Base-by-base conservation (phyloP, 257 asterid genomes). In the Capsicum baccatum region DNA sequence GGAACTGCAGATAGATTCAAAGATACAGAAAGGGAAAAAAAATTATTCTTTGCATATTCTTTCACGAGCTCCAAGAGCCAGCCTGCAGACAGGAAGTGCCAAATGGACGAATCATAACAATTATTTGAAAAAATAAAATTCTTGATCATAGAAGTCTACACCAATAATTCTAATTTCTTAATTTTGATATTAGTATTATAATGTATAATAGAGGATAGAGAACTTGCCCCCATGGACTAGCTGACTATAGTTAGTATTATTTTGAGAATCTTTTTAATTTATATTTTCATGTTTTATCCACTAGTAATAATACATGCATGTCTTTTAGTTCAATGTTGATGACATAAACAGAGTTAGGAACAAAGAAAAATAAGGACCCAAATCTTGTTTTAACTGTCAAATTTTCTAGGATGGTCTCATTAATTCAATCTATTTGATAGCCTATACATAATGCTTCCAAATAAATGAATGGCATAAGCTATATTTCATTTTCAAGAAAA, bases 21-120 rank as follows among this genome's bases (percentile, higher is more conserved):
- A 55, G 33, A 68, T 68, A 79, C 9, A 48, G 35, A 66, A 12
- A 8, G 39, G 39, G 7, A 50, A 69, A 79, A 52, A 54, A 54
- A 42, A 33, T 39, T 19, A 13, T 39, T 35, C 69, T 15, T 54
- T 11, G 64, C 11, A 26, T 81, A 86, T 85, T 85, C 89, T 62
- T 87, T 87, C 81, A 79, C 48, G 37, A 83, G 52, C 81, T 60
- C 86, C 88, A 87, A 87, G 37, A 82, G 89, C 86, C 87, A 67
- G 56, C 70, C 71, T 56, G 73, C 12, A 74, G 33, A 55, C 71
- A 39, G n/a, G 74, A 50, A 33, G 26, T 37, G 80, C 35, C 85
- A 82, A 85, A 82, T 73, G 83, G 70, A 19, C 79, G 9, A 81
- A 83, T 63, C 50, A 21, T 33, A 44, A 82, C 79, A 52, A 63